Conservation (phyloP, 805 yeast species). For the Danielozyma ontarioensis region DNA sequence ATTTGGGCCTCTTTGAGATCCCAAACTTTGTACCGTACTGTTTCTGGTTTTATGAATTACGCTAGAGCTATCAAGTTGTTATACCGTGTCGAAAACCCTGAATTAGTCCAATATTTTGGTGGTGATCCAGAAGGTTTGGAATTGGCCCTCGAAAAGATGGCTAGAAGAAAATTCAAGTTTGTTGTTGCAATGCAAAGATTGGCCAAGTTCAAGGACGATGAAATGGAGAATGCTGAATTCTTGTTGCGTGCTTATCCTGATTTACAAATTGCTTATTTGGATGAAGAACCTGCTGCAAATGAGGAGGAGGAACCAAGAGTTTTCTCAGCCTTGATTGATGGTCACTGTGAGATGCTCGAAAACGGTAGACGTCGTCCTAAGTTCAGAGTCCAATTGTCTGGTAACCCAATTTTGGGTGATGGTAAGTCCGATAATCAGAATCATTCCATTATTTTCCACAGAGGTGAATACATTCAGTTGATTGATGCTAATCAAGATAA, state of each 20-base stretch:
- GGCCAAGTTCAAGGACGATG: constrained; percentile 65
- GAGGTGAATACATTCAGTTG: constrained; percentile 83
- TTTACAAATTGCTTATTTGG: constrained; percentile 86
- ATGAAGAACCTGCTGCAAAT: constrained; percentile 78
- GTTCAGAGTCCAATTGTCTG: constrained; percentile 72
- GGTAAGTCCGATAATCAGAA: constrained; percentile 88
- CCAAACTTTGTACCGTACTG: constrained; percentile 94
- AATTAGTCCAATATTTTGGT: constrained; percentile 95
- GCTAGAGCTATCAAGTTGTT: constrained; percentile 91
- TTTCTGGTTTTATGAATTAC: constrained; percentile 97
- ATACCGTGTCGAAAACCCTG: constrained; percentile 93
- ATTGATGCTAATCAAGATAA: constrained; percentile 87
- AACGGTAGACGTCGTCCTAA: constrained; percentile 64
- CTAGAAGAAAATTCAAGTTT: constrained; percentile 75
- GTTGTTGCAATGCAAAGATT: constrained; percentile 85
- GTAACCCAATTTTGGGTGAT: constrained; percentile 83
- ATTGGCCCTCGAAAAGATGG: constrained; percentile 87
- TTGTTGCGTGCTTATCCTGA: constrained; percentile 81
- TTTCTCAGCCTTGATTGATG: constrained; percentile 75
- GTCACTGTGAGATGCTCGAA: constrained; percentile 63
- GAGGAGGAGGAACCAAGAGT: constrained; percentile 69
- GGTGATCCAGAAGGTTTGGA: constrained; percentile 97
- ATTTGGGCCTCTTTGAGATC: constrained; percentile 98
- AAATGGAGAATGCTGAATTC: constrained; percentile 75
- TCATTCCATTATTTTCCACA: constrained; percentile 70